phyloP scores from a whole-genome alignment of 306 rosid species.

The Ormosia emarginata region DNA sequence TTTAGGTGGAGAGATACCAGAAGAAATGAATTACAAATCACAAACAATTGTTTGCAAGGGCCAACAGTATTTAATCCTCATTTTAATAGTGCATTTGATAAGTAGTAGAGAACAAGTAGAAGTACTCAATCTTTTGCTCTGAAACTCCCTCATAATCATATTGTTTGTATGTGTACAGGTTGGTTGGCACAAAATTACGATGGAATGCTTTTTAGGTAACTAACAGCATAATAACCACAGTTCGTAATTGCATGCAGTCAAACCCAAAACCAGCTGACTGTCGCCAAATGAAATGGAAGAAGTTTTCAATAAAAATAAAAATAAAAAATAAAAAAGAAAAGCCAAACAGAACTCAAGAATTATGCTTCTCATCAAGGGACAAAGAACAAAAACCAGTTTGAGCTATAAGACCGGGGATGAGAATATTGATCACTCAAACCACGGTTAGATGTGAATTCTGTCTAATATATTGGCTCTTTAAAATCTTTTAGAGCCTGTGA shows the following conservation, averaged over 20 bases:
- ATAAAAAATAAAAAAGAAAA: not conserved
- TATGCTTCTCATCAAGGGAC: not conserved
- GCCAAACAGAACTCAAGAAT: not conserved
- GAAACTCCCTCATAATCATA: not conserved
- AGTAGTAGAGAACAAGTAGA: not conserved
- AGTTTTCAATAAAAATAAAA: not conserved
- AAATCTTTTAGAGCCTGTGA: not conserved
- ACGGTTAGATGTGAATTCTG: not conserved
- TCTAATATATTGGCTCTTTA: slow-evolving; percentile 5
- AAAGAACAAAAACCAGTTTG: not conserved
- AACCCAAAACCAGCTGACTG: not conserved
- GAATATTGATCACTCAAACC: not conserved
- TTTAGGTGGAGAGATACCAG: not conserved
- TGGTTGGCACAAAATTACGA: not conserved
- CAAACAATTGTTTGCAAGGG: not conserved
- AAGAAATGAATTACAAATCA: not conserved
- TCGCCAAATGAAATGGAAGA: not conserved
- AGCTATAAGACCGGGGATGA: not conserved
- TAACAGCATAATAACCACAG: not conserved
- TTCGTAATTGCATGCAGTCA: not conserved
- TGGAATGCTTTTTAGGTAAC: not conserved
- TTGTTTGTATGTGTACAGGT: not conserved
- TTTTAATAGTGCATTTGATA: not conserved
- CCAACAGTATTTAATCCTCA: not conserved
- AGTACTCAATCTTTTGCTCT: not conserved